Evolutionary conservation across 1,284 basidiomycete species (phyloP).

Genomic region (Tilletia indica): DNA sequence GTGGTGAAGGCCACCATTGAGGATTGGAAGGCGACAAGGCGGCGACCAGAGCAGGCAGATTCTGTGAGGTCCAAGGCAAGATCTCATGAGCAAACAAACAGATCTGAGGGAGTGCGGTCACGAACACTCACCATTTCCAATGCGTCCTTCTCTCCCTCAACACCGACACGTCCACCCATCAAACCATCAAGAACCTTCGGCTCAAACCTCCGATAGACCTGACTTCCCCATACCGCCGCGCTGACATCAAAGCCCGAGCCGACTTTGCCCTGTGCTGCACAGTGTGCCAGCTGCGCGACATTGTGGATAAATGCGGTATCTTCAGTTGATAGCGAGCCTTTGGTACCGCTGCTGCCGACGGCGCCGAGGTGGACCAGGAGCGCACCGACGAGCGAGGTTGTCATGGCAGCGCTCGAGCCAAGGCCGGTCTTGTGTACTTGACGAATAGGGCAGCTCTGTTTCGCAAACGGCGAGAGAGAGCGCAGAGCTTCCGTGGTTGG

Average conservation of each 20-base stretch:
- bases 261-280: constrained; percentile 94
- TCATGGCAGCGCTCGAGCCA: constrained; percentile 92
- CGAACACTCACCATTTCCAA: background rate
- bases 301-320: constrained; percentile 69
- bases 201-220: constrained; percentile 86
- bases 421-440: constrained; percentile 96
- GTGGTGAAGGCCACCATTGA: constrained; percentile 44
- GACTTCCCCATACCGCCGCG: constrained; percentile 89
- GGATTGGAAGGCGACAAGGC: constrained; percentile 41
- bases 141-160: constrained; percentile 30
- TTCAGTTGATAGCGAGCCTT: constrained; percentile 32
- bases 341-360: constrained; percentile 58
- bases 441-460: constrained; percentile 60
- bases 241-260: constrained; percentile 97
- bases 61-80: background rate
- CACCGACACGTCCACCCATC: constrained; percentile 33
- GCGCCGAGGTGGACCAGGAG: constrained; percentile 76
- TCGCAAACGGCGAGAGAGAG: constrained; percentile 69
- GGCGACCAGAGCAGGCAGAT: background rate
- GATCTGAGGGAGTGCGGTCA: background rate
- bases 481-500: constrained; percentile 51
- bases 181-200: constrained; percentile 58
- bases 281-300: constrained; percentile 91
- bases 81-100: background rate
- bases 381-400: constrained; percentile 85